phyloP scores from a whole-genome alignment of 1,284 basidiomycete species.

The Malassezia furfur region DNA sequence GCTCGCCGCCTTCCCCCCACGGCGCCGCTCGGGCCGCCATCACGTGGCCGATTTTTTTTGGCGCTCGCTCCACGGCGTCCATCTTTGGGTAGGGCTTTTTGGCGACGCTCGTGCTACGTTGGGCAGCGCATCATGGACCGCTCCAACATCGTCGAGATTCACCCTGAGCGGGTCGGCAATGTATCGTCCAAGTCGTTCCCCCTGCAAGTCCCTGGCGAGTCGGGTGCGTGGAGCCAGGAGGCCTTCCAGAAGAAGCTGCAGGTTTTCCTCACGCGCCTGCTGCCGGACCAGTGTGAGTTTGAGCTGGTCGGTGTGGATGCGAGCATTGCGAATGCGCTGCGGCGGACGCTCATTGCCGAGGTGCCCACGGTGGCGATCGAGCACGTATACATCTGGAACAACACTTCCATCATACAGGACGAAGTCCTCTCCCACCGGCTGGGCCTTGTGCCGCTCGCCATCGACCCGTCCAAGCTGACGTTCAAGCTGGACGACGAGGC shows the following conservation, averaged over 20 bases:
- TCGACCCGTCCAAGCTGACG: conserved; percentile 62
- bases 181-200: conserved; percentile 40
- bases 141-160: conserved; percentile 37
- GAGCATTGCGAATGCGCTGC: conserved; percentile 85
- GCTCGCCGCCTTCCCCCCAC: too few relatives aligned
- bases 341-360: conserved; percentile 86
- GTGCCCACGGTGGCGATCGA: conserved; percentile 77
- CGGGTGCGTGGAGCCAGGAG: conserved; percentile 26
- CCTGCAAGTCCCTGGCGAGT: conserved; percentile 27
- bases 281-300: conserved; percentile 61
- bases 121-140: conserved; percentile 18
- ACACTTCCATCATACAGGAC: conserved; percentile 87
- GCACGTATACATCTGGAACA: conserved; percentile 86
- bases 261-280: conserved; percentile 34
- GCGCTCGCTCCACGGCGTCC: neutral
- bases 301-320: conserved; percentile 94
- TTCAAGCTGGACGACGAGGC: conserved; percentile 53
- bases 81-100: too few relatives aligned
- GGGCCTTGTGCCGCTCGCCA: conserved; percentile 77
- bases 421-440: conserved; percentile 85
- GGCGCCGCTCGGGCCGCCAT: neutral
- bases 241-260: conserved; percentile 23
- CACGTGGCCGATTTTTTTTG: conserved; percentile 10
- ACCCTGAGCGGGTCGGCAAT: conserved; percentile 38
- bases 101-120: too few relatives aligned